Conservation (phyloP, 108 stramenopile genomes). For the Pelagomonas calceolata region DNA sequence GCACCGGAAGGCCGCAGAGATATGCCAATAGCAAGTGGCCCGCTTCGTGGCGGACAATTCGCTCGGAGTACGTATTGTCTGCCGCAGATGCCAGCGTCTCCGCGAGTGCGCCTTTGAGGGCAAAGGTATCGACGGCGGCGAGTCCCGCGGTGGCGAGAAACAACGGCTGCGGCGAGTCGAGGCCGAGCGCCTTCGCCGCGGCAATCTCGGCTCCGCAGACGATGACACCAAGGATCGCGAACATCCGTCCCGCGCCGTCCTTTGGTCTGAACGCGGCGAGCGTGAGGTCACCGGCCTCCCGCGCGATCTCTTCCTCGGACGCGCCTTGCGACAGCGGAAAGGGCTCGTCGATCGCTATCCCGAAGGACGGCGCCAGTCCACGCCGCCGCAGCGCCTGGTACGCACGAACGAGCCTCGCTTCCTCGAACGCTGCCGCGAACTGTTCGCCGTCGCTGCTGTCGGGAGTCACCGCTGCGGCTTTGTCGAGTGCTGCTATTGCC, state of each 20-base stretch:
- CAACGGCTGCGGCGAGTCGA: conserved; percentile 13
- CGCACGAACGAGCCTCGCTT: not conserved
- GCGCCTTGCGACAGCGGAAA: not conserved
- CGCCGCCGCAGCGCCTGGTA: not conserved
- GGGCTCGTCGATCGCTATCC: not conserved
- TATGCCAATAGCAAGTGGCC: conserved; percentile 84
- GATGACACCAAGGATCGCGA: not conserved
- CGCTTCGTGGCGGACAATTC: conserved; percentile 76
- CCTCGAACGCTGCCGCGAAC: too few relatives aligned
- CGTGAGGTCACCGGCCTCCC: not conserved
- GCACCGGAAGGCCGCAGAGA: conserved; percentile 80
- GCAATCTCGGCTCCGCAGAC: not conserved
- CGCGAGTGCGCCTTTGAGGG: conserved; percentile 62
- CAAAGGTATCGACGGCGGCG: conserved; percentile 44
- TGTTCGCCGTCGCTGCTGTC: too few relatives aligned
- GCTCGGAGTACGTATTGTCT: conserved; percentile 48
- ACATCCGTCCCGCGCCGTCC: too few relatives aligned
- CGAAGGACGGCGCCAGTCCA: not conserved
- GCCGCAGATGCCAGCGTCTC: conserved; percentile 51
- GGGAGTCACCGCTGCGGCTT: too few relatives aligned
- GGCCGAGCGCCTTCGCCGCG: not conserved
- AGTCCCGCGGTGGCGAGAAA: conserved; percentile 47
- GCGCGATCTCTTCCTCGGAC: not conserved
- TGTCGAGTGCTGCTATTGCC: too few relatives aligned
- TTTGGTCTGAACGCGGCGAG: not conserved